A percentile compares a stretch with the other conserved stretches of the same genome.
These are phyloP conservation scores for Melastoma malabathricum DNA, from an alignment of 345 rosid species.

Conservation along the genomic window DNA sequence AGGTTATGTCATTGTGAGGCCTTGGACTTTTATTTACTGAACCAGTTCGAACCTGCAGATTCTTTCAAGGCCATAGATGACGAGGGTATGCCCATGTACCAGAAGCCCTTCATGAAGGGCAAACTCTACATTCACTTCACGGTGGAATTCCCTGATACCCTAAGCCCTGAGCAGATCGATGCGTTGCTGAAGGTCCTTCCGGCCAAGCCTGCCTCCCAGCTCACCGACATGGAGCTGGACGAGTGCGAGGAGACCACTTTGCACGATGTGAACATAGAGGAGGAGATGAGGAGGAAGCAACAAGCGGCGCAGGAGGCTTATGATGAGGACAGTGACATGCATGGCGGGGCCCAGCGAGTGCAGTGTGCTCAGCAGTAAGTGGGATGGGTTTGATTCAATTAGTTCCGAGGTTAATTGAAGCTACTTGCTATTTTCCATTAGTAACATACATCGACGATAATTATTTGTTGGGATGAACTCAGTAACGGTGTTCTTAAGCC, in stretches of 20 bases:
- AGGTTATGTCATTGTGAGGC: neutral
- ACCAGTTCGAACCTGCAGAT: constrained; percentile 18
- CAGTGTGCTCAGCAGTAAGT: constrained; percentile 72
- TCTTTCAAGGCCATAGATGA: constrained; percentile 73
- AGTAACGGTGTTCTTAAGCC: no score
- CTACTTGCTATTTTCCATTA: no score
- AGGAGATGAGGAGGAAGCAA: constrained; percentile 68
- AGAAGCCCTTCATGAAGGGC: constrained; percentile 80
- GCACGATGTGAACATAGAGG: constrained; percentile 84
- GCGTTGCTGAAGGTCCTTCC: constrained; percentile 61
- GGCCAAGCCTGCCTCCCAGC: constrained; percentile 16
- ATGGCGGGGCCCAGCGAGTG: constrained; percentile 41
- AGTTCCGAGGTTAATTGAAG: no score
- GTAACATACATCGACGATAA: no score
- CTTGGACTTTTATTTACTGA: neutral
- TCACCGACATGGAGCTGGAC: constrained; percentile 68
- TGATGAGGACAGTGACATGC: constrained; percentile 42
- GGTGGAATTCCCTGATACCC: constrained; percentile 65
- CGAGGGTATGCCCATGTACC: constrained; percentile 80
- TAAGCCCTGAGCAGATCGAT: constrained; percentile 44
- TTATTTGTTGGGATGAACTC: no score
- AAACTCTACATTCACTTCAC: constrained; percentile 70
- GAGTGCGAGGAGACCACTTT: constrained; percentile 84
- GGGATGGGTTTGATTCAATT: neutral
- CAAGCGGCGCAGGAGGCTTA: constrained; percentile 24